phyloP scores from a whole-genome alignment of 306 rosid species.

The Cicer chorassanicum region DNA sequence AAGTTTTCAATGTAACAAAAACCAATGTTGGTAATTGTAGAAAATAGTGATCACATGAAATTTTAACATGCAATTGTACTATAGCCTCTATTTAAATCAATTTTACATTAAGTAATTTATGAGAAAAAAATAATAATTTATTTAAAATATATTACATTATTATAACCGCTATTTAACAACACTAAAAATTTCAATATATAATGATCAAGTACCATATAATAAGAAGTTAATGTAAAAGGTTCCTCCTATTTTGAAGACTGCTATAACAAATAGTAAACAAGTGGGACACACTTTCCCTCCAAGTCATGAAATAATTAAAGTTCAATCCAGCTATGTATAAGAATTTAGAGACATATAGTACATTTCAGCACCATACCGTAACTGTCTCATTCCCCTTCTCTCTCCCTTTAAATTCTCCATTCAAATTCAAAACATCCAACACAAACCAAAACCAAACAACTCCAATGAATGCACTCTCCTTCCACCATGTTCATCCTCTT shows the following conservation, averaged over 20 bases:
- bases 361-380: background rate
- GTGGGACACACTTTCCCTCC: slow-evolving; percentile 5
- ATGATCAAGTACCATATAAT: too few relatives aligned
- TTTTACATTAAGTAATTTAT: too few relatives aligned
- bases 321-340: slow-evolving; percentile 42
- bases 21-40: too few relatives aligned
- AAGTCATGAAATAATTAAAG: slow-evolving; percentile 38
- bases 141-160: too few relatives aligned
- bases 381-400: slow-evolving; percentile 14
- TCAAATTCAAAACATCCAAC: slow-evolving; percentile 24
- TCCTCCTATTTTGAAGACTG: slow-evolving; percentile 31
- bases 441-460: slow-evolving; percentile 9
- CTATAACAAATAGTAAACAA: slow-evolving; percentile 26
- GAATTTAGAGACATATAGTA: slow-evolving; percentile 14
- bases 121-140: too few relatives aligned
- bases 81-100: too few relatives aligned
- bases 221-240: slow-evolving; percentile 14
- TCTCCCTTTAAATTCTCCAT: background rate
- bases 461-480: slow-evolving; percentile 37
- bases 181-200: background rate
- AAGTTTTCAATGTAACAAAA: too few relatives aligned
- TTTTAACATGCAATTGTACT: too few relatives aligned
- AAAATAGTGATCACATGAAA: too few relatives aligned
- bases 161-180: too few relatives aligned
- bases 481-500: slow-evolving; percentile 20